phyloP scores from a whole-genome alignment of 2,329 filamentous ascomycete species.

The Neopestalotiopsis sp. region DNA sequence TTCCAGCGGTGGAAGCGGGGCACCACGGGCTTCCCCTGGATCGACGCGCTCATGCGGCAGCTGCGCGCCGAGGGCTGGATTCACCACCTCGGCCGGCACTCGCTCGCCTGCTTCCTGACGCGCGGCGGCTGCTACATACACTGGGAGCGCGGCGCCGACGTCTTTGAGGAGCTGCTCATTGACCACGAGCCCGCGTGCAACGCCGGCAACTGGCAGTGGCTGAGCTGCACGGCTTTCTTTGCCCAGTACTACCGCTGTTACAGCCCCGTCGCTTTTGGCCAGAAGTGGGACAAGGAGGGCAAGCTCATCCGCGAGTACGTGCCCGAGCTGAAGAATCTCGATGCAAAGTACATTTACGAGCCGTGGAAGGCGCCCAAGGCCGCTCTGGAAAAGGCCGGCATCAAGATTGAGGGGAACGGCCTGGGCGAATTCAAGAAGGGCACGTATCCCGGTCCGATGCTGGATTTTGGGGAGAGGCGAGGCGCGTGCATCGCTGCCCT shows the following conservation, averaged over 20 bases:
- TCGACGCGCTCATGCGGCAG: constrained; percentile 81
- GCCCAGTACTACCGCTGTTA: constrained; percentile 75
- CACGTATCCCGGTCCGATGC: constrained; percentile 76
- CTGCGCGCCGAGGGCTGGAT: constrained; percentile 77
- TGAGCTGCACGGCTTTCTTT: constrained; percentile 78
- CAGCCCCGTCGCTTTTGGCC: constrained; percentile 71
- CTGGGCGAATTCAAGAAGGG: constrained; percentile 46
- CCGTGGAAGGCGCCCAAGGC: constrained; percentile 74
- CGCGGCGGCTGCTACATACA: constrained; percentile 78
- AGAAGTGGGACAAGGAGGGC: constrained; percentile 77
- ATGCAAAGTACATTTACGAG: constrained; percentile 78
- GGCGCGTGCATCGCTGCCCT: constrained; percentile 68
- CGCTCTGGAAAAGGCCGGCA: constrained; percentile 73
- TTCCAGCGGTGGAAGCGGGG: constrained; percentile 73
- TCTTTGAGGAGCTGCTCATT: constrained; percentile 77
- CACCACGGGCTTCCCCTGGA: constrained; percentile 78
- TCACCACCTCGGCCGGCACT: constrained; percentile 77
- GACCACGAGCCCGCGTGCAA: constrained; percentile 79
- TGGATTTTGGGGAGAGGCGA: constrained; percentile 71
- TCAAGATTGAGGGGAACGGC: constrained; percentile 58
- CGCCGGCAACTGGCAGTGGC: constrained; percentile 79
- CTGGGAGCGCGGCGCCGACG: constrained; percentile 79
- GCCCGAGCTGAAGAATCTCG: constrained; percentile 66
- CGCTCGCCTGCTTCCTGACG: constrained; percentile 83
- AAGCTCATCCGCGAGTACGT: constrained; percentile 67